Conservation (phyloP, 225 moss, liverwort and hornwort genomes). For the Polytrichum commune region DNA sequence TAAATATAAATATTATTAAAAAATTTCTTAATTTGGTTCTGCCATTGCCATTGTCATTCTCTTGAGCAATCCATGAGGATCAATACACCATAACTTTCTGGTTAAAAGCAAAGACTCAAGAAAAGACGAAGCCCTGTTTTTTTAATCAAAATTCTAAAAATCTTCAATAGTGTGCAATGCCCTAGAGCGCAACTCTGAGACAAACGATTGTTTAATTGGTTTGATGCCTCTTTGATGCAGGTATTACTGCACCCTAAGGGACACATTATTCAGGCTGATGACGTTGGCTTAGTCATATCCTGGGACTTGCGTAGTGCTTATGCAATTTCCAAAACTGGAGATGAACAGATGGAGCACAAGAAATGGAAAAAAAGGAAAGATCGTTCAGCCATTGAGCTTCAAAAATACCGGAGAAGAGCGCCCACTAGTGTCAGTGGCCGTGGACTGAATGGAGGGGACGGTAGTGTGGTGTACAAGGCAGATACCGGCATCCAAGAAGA, state of each 20-base stretch:
- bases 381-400: constrained; percentile 13
- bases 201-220: no score
- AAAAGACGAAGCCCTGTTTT: no score
- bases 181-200: no score
- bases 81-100: no score
- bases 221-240: constrained; percentile 7
- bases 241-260: constrained; percentile 55
- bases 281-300: constrained; percentile 50
- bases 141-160: no score
- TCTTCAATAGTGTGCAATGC: no score
- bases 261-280: constrained; percentile 35
- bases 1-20: no score
- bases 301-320: constrained; percentile 44
- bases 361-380: constrained; percentile 29
- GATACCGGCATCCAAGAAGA: background rate
- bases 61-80: no score
- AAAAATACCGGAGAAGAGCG: constrained; percentile 33
- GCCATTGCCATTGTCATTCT: no score
- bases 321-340: constrained; percentile 38
- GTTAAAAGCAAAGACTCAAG: no score
- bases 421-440: constrained; percentile 4
- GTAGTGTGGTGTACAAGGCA: no score
- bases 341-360: constrained; percentile 22
- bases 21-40: no score
- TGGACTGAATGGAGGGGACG: constrained; percentile 2